Evolutionary conservation across 208 protist species (phyloP).

Genomic region (Blastocrithidia nonstop): DNA sequence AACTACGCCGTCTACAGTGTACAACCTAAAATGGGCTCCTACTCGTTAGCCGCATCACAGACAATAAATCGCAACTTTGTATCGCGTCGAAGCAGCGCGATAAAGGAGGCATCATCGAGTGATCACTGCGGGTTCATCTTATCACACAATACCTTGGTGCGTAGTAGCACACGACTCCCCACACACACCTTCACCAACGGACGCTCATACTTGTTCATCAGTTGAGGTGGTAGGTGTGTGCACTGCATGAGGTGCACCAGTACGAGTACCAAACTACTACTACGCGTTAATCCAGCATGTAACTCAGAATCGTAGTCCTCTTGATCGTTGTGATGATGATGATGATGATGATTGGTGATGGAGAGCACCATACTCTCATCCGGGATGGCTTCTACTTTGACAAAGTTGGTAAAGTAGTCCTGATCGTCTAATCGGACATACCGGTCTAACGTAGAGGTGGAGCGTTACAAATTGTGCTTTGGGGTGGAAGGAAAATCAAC

Average conservation of each 20-base stretch:
- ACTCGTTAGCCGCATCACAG: conserved; percentile 34
- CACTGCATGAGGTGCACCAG: conserved; percentile 64
- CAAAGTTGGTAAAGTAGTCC: conserved; percentile 76
- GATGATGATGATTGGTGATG: too few species aligned
- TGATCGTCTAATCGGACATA: conserved; percentile 81
- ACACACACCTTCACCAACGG: conserved; percentile 58
- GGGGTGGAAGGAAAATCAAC: conserved; percentile 68
- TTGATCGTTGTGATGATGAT: too few species aligned
- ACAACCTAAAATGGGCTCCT: conserved; percentile 26
- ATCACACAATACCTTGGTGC: conserved; percentile 35
- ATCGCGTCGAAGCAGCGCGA: conserved; percentile 54
- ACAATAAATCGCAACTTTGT: conserved; percentile 38
- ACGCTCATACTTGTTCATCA: conserved; percentile 13
- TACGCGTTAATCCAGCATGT: too few species aligned
- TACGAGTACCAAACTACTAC: conserved; percentile 40
- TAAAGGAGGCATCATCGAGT: conserved; percentile 64
- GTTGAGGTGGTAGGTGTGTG: conserved; percentile 15
- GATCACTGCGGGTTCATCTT: conserved; percentile 23
- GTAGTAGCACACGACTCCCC: conserved; percentile 40
- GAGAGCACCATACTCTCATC: too few species aligned
- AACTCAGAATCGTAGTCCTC: too few species aligned
- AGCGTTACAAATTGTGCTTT: conserved; percentile 43
- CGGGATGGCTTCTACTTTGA: too few species aligned
- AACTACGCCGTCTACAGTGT: conserved; percentile 22
- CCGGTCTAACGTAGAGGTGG: conserved; percentile 59